A percentile compares a stretch with the other conserved stretches of the same genome.
Evolutionary conservation across 768 basidiomycete genomes (phyloP).

Genomic region (Boletus reticulatus): DNA sequence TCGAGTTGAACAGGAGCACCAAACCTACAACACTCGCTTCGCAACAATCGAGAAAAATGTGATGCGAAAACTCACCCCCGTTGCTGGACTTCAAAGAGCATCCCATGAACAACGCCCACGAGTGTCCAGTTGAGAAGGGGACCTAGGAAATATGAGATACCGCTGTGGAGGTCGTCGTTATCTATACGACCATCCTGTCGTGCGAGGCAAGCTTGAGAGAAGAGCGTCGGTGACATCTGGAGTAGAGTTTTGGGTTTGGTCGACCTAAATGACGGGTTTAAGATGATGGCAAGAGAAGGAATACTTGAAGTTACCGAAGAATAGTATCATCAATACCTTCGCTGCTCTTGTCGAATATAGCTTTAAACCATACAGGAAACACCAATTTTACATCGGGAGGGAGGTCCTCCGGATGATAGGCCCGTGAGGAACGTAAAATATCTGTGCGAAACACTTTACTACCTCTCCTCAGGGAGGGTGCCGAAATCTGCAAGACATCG

Average conservation of each 20-base stretch:
- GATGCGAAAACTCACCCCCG: slow-evolving; percentile 41
- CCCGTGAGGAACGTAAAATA: slow-evolving; percentile 49
- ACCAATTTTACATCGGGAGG: slow-evolving; percentile 42
- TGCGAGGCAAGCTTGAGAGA: slow-evolving; percentile 57
- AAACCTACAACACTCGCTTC: slow-evolving; percentile 36
- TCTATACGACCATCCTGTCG: slow-evolving; percentile 57
- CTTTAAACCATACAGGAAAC: slow-evolving; percentile 67
- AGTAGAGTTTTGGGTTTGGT: slow-evolving; percentile 69
- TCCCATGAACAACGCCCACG: slow-evolving; percentile 64
- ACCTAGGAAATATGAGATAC: slow-evolving; percentile 73
- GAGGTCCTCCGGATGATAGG: slow-evolving; percentile 41
- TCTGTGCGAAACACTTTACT: slow-evolving; percentile 45
- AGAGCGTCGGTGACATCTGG: slow-evolving; percentile 63
- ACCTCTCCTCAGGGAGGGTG: slow-evolving; percentile 45
- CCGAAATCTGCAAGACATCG: slow-evolving; percentile 44
- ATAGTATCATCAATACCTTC: slow-evolving; percentile 86
- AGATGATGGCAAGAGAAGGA: not conserved
- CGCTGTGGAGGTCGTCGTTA: slow-evolving; percentile 65
- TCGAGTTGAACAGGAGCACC: slow-evolving; percentile 52
- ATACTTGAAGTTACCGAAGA: slow-evolving; percentile 44
- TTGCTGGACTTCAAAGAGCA: slow-evolving; percentile 59
- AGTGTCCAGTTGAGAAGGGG: slow-evolving; percentile 79
- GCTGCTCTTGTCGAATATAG: slow-evolving; percentile 70
- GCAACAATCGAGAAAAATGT: not conserved
- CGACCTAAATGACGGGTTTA: slow-evolving; percentile 43